Percentiles rank a stretch among this genome's conserved stretches.
These are phyloP conservation scores for Pichia sp. DNA, from an alignment of 1,139 yeast genomes.

Conservation along the genomic window DNA sequence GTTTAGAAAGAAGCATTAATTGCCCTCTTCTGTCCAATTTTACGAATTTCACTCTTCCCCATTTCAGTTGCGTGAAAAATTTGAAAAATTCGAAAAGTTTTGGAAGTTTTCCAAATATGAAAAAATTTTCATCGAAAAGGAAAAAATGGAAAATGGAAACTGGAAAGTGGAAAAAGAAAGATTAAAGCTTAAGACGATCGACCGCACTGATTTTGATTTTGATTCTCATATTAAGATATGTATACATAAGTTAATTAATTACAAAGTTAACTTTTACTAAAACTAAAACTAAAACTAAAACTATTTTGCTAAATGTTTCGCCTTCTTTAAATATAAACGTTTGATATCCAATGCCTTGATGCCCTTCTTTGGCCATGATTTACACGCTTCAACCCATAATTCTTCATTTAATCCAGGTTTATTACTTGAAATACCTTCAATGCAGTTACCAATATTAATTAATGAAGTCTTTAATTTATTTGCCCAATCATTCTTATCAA, in stretches of 20 bases:
- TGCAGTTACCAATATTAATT: slow-evolving; percentile 72
- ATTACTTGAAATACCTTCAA: slow-evolving; percentile 34
- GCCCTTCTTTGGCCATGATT: slow-evolving; percentile 82
- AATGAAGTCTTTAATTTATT: slow-evolving; percentile 65
- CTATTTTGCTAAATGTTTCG: slow-evolving; percentile 5
- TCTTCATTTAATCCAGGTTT: slow-evolving; percentile 50
- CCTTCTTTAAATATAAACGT: slow-evolving; percentile 66
- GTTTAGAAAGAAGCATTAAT: not conserved
- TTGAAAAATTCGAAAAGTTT: not conserved
- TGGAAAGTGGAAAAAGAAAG: not conserved
- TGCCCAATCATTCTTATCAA: slow-evolving; percentile 85
- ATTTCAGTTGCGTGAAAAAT: not conserved
- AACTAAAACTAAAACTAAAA: not conserved
- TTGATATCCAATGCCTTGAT: slow-evolving; percentile 77
- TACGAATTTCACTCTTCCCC: not conserved
- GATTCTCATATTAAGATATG: not conserved
- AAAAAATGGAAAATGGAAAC: not conserved
- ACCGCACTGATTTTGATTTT: not conserved
- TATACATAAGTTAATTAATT: not conserved
- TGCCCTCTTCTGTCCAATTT: not conserved
- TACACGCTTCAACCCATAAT: slow-evolving; percentile 85
- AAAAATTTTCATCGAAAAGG: not conserved
- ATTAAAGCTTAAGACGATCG: not conserved
- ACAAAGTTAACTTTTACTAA: not conserved
- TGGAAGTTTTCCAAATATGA: not conserved